A percentile compares a stretch with the other conserved stretches of the same genome.
phyloP scores from a whole-genome alignment of 805 yeast species.

The Sugiyamaella marilandica region DNA sequence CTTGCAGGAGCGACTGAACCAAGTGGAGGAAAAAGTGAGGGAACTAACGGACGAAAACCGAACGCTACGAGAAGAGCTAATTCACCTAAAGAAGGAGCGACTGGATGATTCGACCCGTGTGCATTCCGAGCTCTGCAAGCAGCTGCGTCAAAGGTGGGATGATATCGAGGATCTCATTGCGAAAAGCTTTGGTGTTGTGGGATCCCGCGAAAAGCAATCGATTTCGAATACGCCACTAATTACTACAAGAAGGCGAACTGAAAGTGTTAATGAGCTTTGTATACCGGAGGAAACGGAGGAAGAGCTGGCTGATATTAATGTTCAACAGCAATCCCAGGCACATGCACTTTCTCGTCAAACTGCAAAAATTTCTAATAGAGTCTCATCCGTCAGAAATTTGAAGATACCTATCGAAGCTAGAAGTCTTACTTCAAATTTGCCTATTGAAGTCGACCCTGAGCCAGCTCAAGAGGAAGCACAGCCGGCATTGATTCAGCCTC shows the following conservation, averaged over 20 bases:
- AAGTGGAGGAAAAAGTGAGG: constrained; percentile 39
- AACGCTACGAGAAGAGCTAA: constrained; percentile 25
- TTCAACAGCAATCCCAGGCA: no score
- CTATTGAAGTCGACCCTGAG: no score
- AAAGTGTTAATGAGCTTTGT: neutral
- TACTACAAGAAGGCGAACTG: constrained; percentile 5
- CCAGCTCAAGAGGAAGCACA: no score
- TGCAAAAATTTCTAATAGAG: no score
- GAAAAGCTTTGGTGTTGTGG: neutral
- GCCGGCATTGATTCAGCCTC: no score
- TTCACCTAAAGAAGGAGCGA: constrained; percentile 13
- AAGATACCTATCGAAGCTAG: no score
- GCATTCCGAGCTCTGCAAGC: constrained; percentile 6
- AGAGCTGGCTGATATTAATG: neutral
- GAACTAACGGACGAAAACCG: constrained; percentile 39
- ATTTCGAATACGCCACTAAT: neutral
- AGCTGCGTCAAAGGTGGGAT: constrained; percentile 12
- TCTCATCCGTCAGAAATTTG: no score
- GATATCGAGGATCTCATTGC: constrained; percentile 14
- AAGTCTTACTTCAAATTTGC: no score
- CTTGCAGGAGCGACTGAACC: constrained; percentile 38
- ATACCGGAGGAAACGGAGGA: constrained; percentile 15
- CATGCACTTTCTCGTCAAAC: no score
- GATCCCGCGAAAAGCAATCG: neutral
- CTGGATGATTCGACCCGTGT: constrained; percentile 4